A percentile compares a stretch with the other conserved stretches of the same genome.
Conservation (phyloP, 305 asterid species). For the Fraxinus xanthoxyloides region DNA sequence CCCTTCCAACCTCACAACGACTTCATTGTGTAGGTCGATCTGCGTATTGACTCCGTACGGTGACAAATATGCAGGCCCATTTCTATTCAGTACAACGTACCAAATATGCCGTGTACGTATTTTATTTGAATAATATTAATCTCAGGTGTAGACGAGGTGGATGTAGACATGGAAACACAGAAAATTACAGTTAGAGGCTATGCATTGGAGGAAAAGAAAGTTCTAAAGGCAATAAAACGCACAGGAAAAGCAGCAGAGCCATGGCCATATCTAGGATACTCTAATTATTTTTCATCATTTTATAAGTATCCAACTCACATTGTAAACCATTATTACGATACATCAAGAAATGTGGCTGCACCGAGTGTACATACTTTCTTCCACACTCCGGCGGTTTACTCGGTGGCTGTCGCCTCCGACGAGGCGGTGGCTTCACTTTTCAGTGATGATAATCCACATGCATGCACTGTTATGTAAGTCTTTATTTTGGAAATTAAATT, state of each 20-base stretch:
- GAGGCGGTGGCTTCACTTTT: constrained; percentile 41
- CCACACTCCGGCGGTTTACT: constrained; percentile 80
- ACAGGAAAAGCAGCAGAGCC: constrained; percentile 94
- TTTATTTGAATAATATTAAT: neutral
- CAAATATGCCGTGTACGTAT: too few relatives aligned
- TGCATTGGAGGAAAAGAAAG: constrained; percentile 62
- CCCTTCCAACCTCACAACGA: too few relatives aligned
- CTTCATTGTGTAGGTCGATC: too few relatives aligned
- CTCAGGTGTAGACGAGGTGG: constrained; percentile 77
- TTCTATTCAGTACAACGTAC: too few relatives aligned
- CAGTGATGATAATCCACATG: constrained; percentile 91
- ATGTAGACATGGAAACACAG: constrained; percentile 84
- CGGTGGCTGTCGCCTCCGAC: constrained; percentile 66
- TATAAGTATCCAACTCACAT: constrained; percentile 77
- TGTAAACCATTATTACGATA: constrained; percentile 65
- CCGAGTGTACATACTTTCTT: constrained; percentile 71
- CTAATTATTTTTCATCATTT: constrained; percentile 62
- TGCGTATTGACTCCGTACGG: too few relatives aligned
- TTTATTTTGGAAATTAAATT: neutral
- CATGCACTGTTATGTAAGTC: constrained; percentile 65
- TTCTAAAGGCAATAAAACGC: constrained; percentile 70
- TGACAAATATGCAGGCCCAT: too few relatives aligned
- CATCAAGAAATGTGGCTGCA: constrained; percentile 56
- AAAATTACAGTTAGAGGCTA: constrained; percentile 74
- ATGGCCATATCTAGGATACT: constrained; percentile 86